Evolutionary conservation across 176 grass and related monocot genomes (phyloP), one percentile per base, ranked within the genome.

Genomic region (Alopecurus myosuroides): DNA sequence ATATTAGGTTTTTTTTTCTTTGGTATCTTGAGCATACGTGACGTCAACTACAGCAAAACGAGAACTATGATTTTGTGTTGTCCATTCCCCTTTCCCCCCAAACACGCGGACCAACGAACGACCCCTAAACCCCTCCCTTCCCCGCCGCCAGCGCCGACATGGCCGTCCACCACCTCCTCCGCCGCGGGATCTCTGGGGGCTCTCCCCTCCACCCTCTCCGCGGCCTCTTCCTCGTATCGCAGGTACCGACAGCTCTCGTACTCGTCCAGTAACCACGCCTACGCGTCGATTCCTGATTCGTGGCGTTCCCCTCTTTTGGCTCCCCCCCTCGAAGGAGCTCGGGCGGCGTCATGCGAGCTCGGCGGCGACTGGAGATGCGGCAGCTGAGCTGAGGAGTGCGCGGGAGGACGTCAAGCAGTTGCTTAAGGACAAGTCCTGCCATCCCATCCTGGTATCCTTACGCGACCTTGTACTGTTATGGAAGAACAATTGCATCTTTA

Each of bases 391-490:
- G 76, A 85, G 76, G 63, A 62, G 76, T 19, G 90, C 94, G 9
- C 91, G 75, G 48, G 92, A 92, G 77, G 94, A 97, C 82, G 87
- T 97, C 49, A 94, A 72, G 75, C 82, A 87, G 58, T 72, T 97
- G 70, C 94, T 97, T 45, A 90, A 90, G 77, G 36, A 77, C 57
- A 94, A 75, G 31, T 89, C 80, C 45, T 97, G 94, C 77, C 90
- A 97, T 81, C 94, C 94, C 41, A 94, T 94, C 88, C 83, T 97
- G 88, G 92, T 97, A 88, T 34, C 25, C 18, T 84, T 34, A 64
- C 5, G 5, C 71, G 44, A 50, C 28, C 63, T 61, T 70, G 63
- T 29, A 66, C 33, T 45, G 29, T 66, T 30, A 2, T 41, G 42
- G 66, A 36, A 56, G 57, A 29, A 37, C 57, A 12, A 10, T 68